These are phyloP conservation scores for Linum trigynum DNA, from an alignment of 345 rosid species.

Conservation along the genomic window DNA sequence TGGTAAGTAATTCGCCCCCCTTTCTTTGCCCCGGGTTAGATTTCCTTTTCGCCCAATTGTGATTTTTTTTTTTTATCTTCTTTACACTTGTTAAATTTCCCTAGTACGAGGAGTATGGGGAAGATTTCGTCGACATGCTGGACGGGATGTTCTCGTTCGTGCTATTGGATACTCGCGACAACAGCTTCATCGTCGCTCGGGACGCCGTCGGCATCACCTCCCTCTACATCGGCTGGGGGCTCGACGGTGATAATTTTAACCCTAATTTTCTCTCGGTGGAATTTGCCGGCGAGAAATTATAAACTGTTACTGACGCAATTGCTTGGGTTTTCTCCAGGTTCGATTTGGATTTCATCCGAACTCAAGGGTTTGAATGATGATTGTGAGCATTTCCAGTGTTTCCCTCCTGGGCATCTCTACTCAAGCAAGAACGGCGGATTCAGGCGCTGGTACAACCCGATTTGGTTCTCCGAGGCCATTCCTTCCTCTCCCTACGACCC, in stretches of 20 bases:
- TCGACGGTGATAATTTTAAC: constrained; percentile 62
- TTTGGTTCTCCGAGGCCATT: constrained; percentile 62
- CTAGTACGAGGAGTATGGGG: constrained; percentile 89
- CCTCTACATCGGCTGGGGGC: constrained; percentile 91
- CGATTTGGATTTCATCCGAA: constrained; percentile 80
- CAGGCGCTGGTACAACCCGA: constrained; percentile 81
- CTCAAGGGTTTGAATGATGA: constrained; percentile 83
- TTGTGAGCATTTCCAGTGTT: constrained; percentile 76
- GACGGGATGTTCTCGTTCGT: constrained; percentile 95
- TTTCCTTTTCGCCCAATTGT: neutral
- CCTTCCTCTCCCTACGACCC: constrained; percentile 76
- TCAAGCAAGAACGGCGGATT: constrained; percentile 72
- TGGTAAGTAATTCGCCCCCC: constrained; percentile 34
- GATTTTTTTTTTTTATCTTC: neutral
- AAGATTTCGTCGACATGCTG: constrained; percentile 70
- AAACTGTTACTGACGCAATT: no score
- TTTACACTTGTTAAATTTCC: neutral
- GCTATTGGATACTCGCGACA: constrained; percentile 69
- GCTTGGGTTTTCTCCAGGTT: constrained; percentile 31
- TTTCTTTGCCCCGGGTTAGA: neutral
- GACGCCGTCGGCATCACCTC: constrained; percentile 95
- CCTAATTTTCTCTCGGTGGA: neutral
- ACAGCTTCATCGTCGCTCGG: constrained; percentile 79
- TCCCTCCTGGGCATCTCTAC: constrained; percentile 88
- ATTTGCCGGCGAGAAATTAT: neutral